Evolutionary conservation across 257 asterid genomes (phyloP), one percentile per base, ranked within the genome.

Genomic region (Gentiana straminea): DNA sequence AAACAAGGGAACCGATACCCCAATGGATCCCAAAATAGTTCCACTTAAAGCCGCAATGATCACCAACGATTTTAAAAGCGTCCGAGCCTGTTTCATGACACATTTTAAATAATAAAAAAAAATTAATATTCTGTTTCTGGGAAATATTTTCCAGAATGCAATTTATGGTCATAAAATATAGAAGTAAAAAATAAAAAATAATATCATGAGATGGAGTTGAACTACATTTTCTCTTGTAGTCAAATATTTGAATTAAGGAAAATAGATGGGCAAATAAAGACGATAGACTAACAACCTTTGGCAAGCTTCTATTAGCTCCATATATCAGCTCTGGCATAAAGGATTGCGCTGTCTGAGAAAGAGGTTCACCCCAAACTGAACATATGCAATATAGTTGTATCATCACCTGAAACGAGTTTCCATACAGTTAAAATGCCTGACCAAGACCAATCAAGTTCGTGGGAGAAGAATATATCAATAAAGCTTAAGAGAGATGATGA

Each of bases 341-440:
- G 47, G 97, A 81, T 74, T 91, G 98, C 24, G 96, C 92, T 7
- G 98, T 91, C 71, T 91, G 97, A 61, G 98, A 91, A 54, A 91
- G 95, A 63, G 97, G 96, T 69, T 91, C 97, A 58, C 94, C 95
- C 77, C 78, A 87, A 58, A 91, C 93, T 7, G 97, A 63, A 72
- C 90, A 91, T 80, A 83, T 72, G 76, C 86, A 60, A 68, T 74
- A 87, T 60, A 91, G 62, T 65, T 91, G 98, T 63, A 91, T 80
- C 96, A 87, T 84, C 75, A 91, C 98, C 96, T 91, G 62, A 38
- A 70, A 8, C 49, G 32, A 2, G 9, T 61, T 63, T 48, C 54
- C 54, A 67, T 57, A 35, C 24, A 49, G 54, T 45, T 56, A 49
- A 57, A 57, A 63, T 10, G 47, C 60, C 10, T 5, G 46, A 35